These are phyloP conservation scores for Nitzschia sp. DNA, from an alignment of 108 stramenopile species.

Conservation along the genomic window DNA sequence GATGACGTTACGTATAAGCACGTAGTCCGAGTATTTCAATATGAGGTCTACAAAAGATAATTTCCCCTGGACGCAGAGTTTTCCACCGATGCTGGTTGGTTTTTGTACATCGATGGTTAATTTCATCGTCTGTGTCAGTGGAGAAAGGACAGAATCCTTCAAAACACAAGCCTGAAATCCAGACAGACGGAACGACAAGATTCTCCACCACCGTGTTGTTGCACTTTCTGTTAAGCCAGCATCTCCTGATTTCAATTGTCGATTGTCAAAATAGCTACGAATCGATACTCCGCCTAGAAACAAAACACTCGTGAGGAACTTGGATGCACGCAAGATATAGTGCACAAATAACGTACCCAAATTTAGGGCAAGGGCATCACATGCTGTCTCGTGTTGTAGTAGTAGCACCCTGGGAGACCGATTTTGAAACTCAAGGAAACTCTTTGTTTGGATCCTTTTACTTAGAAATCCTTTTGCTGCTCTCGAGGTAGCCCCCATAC, in stretches of 20 bases:
- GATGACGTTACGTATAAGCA: slow-evolving; percentile 40
- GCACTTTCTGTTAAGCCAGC: background rate
- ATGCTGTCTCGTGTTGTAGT: slow-evolving; percentile 36
- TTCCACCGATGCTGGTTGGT: slow-evolving; percentile 34
- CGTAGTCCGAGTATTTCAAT: slow-evolving; percentile 55
- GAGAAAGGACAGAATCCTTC: slow-evolving; percentile 6
- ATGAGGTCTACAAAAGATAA: slow-evolving; percentile 37
- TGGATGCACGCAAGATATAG: background rate
- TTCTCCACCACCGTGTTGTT: slow-evolving; percentile 33
- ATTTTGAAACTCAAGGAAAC: slow-evolving; percentile 53
- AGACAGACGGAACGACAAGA: slow-evolving; percentile 30
- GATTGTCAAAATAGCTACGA: slow-evolving; percentile 58
- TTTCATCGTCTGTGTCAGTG: slow-evolving; percentile 41
- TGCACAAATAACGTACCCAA: slow-evolving; percentile 29
- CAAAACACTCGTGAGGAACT: background rate
- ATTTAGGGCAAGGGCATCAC: slow-evolving; percentile 32
- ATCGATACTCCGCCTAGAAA: slow-evolving; percentile 51
- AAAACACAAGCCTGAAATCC: slow-evolving; percentile 23
- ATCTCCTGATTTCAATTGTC: background rate
- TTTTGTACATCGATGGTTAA: slow-evolving; percentile 43
- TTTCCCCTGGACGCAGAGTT: slow-evolving; percentile 39
- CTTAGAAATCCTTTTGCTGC: slow-evolving; percentile 71
- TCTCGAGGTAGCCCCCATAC: slow-evolving; percentile 68
- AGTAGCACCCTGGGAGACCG: slow-evolving; percentile 49
- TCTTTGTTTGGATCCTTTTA: slow-evolving; percentile 55